These are phyloP conservation scores for Agarophyton chilense DNA, from an alignment of 23 red algal genomes.

Conservation along the genomic window DNA sequence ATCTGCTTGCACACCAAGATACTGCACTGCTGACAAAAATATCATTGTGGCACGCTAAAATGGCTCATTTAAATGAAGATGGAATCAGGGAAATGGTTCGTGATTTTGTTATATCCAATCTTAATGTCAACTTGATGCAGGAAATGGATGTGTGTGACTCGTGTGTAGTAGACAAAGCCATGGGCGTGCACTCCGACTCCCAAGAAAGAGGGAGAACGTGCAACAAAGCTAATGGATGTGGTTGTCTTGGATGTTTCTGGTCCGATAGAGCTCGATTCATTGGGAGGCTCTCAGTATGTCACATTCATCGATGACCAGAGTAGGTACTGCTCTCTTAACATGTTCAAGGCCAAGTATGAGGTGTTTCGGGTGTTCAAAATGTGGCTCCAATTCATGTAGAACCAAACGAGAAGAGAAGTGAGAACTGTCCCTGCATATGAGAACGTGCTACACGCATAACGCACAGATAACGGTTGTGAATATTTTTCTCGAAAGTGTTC, in stretches of 20 bases:
- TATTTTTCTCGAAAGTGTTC: not conserved
- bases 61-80: constrained; percentile 42
- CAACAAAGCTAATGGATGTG: not conserved
- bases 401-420: not conserved
- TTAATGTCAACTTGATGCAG: not conserved
- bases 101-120: not conserved
- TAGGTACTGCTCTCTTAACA: constrained; percentile 12
- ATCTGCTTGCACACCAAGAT: not conserved
- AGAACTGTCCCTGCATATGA: not conserved
- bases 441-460: constrained; percentile 11
- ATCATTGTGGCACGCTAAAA: constrained; percentile 28
- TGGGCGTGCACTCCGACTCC: constrained; percentile 17
- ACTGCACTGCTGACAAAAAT: not conserved
- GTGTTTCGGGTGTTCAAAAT: constrained; percentile 12
- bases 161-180: not conserved
- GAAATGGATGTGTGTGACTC: constrained; percentile 44
- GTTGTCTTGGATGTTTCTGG: constrained; percentile 28
- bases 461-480: constrained; percentile 43
- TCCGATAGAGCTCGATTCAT: not conserved
- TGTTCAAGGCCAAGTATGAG: constrained; percentile 28
- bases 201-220: constrained; percentile 16
- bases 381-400: constrained; percentile 16
- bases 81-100: constrained; percentile 1
- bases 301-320: constrained; percentile 43
- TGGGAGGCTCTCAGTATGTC: constrained; percentile 33